phyloP scores from a whole-genome alignment of 345 rosid genomes.

The Camelina hispida region DNA sequence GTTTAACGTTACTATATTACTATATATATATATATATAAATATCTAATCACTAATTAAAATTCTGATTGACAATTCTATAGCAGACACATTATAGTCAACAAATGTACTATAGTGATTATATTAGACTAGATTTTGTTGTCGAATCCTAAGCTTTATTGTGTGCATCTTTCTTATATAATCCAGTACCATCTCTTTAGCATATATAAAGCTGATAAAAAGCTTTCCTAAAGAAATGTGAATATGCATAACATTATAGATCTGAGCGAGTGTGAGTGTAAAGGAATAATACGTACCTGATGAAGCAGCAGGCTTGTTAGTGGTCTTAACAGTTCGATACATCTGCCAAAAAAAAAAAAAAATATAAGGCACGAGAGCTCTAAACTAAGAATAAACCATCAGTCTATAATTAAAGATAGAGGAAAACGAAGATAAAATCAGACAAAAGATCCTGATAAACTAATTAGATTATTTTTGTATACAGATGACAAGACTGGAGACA shows the following conservation, averaged over 20 bases:
- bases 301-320: constrained; percentile 82
- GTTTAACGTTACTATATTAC: background rate
- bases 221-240: constrained; percentile 33
- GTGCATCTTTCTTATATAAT: background rate
- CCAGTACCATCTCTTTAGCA: constrained; percentile 31
- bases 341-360: constrained; percentile 44
- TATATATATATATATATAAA: background rate
- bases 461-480: constrained; percentile 22
- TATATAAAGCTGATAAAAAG: constrained; percentile 42
- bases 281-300: constrained; percentile 62
- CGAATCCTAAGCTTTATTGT: constrained; percentile 23
- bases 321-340: constrained; percentile 95
- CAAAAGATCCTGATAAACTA: constrained; percentile 31
- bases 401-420: constrained; percentile 4
- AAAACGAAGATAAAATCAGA: constrained; percentile 13
- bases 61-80: background rate
- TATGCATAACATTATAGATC: constrained; percentile 20
- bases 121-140: background rate
- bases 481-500: constrained; percentile 38
- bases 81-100: background rate
- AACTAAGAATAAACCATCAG: constrained; percentile 16
- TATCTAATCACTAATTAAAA: constrained; percentile 2
- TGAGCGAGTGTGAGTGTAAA: constrained; percentile 10
- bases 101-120: background rate
- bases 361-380: constrained; percentile 13